Evolutionary conservation across 176 grass and related monocot genomes (phyloP).

Genomic region (Otatea glauca): DNA sequence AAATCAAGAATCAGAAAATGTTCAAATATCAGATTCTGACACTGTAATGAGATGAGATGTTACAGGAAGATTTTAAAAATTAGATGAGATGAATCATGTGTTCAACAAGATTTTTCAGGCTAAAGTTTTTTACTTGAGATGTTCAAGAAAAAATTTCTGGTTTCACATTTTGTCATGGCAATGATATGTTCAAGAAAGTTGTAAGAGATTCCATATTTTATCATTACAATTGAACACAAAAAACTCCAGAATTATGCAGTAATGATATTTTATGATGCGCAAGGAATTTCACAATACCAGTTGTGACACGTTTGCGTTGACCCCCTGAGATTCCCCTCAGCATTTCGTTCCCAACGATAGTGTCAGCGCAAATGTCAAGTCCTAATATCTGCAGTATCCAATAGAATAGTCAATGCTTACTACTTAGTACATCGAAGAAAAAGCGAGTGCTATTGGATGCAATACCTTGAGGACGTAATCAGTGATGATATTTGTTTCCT

Average conservation of each 20-base stretch:
- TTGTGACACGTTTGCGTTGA: slow-evolving; percentile 66
- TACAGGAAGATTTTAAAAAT: not conserved
- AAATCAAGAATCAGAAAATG: slow-evolving; percentile 19
- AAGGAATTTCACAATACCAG: slow-evolving; percentile 43
- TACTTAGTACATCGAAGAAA: not conserved
- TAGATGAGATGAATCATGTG: not conserved
- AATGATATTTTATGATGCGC: not conserved
- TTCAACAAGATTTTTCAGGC: not conserved
- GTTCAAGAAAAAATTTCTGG: not conserved
- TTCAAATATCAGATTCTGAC: not conserved
- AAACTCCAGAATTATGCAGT: not conserved
- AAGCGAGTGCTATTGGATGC: not conserved
- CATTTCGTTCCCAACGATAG: slow-evolving; percentile 64
- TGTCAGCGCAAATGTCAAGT: slow-evolving; percentile 71
- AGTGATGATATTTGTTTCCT: slow-evolving; percentile 62
- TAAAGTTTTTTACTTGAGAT: not conserved
- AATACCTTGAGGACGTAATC: slow-evolving; percentile 67
- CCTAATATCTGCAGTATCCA: slow-evolving; percentile 57
- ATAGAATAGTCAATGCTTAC: slow-evolving; percentile 17
- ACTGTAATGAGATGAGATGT: slow-evolving; percentile 19
- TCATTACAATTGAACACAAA: not conserved
- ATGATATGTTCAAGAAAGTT: not conserved
- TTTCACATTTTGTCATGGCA: not conserved
- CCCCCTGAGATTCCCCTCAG: slow-evolving; percentile 69
- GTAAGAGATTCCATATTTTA: not conserved